Base-by-base conservation (phyloP, 2,329 filamentous ascomycete genomes). In the Penicillium sp. region DNA sequence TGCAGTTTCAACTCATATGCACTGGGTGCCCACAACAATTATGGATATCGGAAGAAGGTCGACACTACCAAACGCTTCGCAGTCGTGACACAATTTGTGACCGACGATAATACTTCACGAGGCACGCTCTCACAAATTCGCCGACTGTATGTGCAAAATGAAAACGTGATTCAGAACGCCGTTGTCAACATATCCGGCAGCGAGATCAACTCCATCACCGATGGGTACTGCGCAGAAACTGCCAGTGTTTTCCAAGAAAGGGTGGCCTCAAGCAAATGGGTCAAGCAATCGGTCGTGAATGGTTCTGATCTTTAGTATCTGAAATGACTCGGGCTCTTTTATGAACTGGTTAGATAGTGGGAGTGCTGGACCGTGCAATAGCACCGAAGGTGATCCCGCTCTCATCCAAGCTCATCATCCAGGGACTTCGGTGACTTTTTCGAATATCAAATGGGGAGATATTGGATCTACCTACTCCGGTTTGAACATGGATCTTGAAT, bases 1-100 rank as follows among this genome's bases (percentile, higher is more conserved):
- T 90, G 88, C 71, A 87, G 89, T 71, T 89, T 86, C 82, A 89
- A 89, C 81, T 74, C 82, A 24, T 90, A 87, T 82, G 86, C 86
- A 72, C 80, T 86, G 79, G 88, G 88, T 60, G 82, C 86, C 73
- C 79, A 79, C 61, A 78, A 78, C 70, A 90, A 87, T 80, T 90
- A 88, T 79, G 88, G 87, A 62, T 76, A 81, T 1, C 79, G 79
- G 65, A 80, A 80, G 69, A 85, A 79, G 49, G 78, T 90, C 66
- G 83, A 89, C 73, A 88, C 87, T 42, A 81, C 73, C 62, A 78
- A 81, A 72, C 83, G 84, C 63, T 77, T 89, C 67, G 89, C 87
- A 2, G 86, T 90, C 35, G 84, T 89, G 60, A 89, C 87, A 13
- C 87, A 89, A 75, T 89, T 89, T 78, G 74, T 84, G 58, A 84